phyloP scores from a whole-genome alignment of 2,329 filamentous ascomycete species.

The Sarocladium brachiariae region DNA sequence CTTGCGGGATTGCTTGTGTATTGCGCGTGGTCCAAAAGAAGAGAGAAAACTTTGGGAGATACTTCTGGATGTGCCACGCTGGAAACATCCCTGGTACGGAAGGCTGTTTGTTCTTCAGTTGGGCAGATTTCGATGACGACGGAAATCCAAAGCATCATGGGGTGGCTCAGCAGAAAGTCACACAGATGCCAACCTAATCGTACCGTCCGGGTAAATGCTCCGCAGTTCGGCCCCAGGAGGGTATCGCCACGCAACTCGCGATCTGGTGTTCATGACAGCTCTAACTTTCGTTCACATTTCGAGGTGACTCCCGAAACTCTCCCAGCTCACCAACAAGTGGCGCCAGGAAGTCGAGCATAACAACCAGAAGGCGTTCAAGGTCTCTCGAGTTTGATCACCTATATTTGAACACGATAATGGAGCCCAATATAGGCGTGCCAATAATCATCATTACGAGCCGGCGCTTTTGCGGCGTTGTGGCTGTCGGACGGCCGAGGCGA shows the following conservation, averaged over 20 bases:
- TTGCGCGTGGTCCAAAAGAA: constrained; percentile 76
- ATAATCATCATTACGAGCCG: background rate
- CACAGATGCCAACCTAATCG: background rate
- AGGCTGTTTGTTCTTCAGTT: constrained; percentile 72
- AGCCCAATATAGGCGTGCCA: background rate
- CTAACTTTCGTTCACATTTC: background rate
- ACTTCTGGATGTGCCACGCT: constrained; percentile 92
- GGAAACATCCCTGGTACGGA: constrained; percentile 62
- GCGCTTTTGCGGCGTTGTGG: background rate
- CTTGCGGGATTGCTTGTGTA: constrained; percentile 60
- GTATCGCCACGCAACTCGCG: background rate
- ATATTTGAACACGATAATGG: too few species aligned
- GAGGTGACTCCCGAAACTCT: too few species aligned
- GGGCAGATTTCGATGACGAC: constrained; percentile 82
- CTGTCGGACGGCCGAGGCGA: background rate
- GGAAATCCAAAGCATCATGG: constrained; percentile 53
- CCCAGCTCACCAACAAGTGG: too few species aligned
- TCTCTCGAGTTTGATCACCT: too few species aligned
- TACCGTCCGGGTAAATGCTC: background rate
- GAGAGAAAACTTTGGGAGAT: constrained; percentile 67
- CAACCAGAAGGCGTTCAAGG: too few species aligned
- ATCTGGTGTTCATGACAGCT: background rate
- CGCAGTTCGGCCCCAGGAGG: background rate
- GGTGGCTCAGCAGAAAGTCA: background rate
- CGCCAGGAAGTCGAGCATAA: too few species aligned